phyloP scores from a whole-genome alignment of 2,329 filamentous ascomycete genomes.

The Zymoseptoria brevis region DNA sequence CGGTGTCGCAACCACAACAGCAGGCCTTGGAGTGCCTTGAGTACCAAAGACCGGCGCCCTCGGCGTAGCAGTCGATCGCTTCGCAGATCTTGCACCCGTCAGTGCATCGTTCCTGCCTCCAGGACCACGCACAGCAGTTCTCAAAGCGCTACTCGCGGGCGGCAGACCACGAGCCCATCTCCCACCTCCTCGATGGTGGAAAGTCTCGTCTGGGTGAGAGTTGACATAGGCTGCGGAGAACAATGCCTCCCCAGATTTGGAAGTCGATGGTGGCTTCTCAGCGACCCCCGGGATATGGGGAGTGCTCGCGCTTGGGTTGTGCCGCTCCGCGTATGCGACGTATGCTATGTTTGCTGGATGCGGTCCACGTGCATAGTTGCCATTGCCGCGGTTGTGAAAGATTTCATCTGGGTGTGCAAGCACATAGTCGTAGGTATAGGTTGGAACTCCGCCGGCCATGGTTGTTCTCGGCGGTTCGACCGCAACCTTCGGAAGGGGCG shows the following conservation, averaged over 20 bases:
- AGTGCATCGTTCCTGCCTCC: neutral
- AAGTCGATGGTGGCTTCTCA: neutral
- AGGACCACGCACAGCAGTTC: conserved; percentile 5
- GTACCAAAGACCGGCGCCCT: neutral
- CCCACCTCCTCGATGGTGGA: conserved; percentile 11
- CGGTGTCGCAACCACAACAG: neutral
- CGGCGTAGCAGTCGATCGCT: neutral
- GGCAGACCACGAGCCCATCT: conserved; percentile 8
- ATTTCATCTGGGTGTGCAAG: conserved; percentile 20
- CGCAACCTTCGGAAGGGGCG: neutral
- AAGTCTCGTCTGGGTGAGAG: conserved; percentile 11
- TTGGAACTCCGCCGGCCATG: neutral
- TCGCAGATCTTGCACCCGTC: neutral
- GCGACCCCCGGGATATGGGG: too few relatives aligned
- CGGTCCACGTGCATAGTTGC: conserved; percentile 20
- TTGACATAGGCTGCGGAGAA: conserved; percentile 15
- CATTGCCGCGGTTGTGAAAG: conserved; percentile 25
- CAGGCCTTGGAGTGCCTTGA: neutral
- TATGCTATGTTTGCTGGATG: conserved; percentile 4
- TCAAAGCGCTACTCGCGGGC: neutral
- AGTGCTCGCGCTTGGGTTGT: neutral
- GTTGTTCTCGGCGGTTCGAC: neutral
- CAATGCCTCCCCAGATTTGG: neutral
- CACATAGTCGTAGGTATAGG: neutral
- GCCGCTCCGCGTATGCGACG: neutral